Percentiles rank a stretch among this genome's conserved stretches.
phyloP scores from a whole-genome alignment of 805 yeast genomes.

The Ogataea paraovalis region DNA sequence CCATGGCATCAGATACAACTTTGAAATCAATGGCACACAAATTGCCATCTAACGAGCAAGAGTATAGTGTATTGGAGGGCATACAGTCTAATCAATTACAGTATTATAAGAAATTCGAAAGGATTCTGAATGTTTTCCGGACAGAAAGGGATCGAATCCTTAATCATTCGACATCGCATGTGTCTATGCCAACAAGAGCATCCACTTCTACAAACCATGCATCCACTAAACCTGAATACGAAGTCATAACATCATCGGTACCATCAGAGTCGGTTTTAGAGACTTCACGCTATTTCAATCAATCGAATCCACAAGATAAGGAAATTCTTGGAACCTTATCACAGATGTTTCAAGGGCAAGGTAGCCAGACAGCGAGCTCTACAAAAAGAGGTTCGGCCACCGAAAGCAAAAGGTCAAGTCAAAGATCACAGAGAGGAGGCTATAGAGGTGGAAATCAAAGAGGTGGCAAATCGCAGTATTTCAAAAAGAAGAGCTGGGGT shows the following conservation, averaged over 20 bases:
- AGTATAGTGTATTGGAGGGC: slow-evolving; percentile 39
- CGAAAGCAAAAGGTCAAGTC: slow-evolving; percentile 3
- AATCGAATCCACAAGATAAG: slow-evolving; percentile 4
- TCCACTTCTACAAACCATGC: background rate
- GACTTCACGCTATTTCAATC: slow-evolving; percentile 9
- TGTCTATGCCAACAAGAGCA: background rate
- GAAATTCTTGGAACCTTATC: slow-evolving; percentile 14
- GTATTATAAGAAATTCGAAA: slow-evolving; percentile 24
- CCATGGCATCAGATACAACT: slow-evolving; percentile 36
- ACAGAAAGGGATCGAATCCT: slow-evolving; percentile 12
- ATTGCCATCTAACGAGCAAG: slow-evolving; percentile 49
- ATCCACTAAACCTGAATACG: slow-evolving; percentile 5
- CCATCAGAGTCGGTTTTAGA: slow-evolving; percentile 11
- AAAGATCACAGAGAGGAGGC: background rate
- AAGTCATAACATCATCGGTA: slow-evolving; percentile 17
- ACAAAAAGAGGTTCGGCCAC: background rate
- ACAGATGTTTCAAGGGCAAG: slow-evolving; percentile 11
- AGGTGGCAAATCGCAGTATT: slow-evolving; percentile 8
- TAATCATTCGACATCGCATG: slow-evolving; percentile 1
- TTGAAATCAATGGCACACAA: slow-evolving; percentile 52
- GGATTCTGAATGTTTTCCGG: slow-evolving; percentile 20
- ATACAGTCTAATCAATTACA: slow-evolving; percentile 29
- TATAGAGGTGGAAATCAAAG: slow-evolving; percentile 12
- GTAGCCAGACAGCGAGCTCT: background rate
- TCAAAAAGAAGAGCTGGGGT: background rate